Conservation (phyloP, 129 eudicot genomes). For the Saposhnikovia divaricata region DNA sequence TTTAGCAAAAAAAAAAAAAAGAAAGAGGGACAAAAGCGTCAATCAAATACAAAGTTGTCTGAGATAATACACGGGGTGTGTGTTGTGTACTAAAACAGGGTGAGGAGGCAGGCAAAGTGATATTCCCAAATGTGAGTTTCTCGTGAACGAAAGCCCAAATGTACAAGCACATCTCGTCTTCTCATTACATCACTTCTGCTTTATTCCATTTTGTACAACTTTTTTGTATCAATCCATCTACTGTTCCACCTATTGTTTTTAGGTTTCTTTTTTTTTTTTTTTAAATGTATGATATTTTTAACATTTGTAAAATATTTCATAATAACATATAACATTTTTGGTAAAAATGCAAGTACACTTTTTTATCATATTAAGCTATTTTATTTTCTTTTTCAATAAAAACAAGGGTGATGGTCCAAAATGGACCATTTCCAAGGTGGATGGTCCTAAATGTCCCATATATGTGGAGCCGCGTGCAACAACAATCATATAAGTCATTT, state of each 20-base stretch:
- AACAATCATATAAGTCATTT: too few species aligned
- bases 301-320: background rate
- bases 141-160: background rate
- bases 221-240: background rate
- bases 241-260: too few species aligned
- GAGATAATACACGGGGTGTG: background rate
- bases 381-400: too few species aligned
- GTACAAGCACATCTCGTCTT: background rate
- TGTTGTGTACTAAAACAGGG: background rate
- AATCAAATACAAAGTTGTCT: background rate
- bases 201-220: background rate
- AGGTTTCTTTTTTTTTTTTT: too few species aligned
- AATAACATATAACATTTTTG: background rate
- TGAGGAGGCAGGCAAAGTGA: background rate
- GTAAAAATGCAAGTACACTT: background rate
- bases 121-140: constrained; percentile 1
- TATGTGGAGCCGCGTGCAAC: too few species aligned
- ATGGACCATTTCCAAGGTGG: too few species aligned
- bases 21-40: background rate
- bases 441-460: too few species aligned
- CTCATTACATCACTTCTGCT: background rate
- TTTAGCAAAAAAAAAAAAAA: too few species aligned
- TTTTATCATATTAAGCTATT: too few species aligned
- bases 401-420: too few species aligned
- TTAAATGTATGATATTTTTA: background rate